Evolutionary conservation across 2,329 filamentous ascomycete genomes (phyloP), one percentile per base, ranked within the genome.

Genomic region (Penicillium sp.): DNA sequence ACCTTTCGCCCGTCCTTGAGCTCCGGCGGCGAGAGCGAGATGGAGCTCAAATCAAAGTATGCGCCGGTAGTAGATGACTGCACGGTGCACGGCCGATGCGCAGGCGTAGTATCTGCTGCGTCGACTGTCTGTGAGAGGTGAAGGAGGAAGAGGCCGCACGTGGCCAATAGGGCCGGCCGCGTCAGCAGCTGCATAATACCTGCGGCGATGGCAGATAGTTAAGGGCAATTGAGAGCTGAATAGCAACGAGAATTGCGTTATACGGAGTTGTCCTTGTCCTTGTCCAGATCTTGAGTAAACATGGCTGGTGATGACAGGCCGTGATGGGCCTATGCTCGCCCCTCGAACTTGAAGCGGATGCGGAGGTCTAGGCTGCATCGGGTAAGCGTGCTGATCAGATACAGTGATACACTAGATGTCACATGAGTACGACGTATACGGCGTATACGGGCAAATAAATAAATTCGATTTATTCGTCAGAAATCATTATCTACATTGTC

Each of bases 1-100:
- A 67, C 61, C 55, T 74, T 77, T 54, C 75, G 70, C 43, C 71
- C 69, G 52, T 76, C 69, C 55, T 74, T 72, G 43, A 65, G 47
- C 53, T 70, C 68, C 12, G 81, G 79, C 33, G 79, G 77, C 38
- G 72, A 73, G 52, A 85, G 70, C 28, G 78, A 79, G 61, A 87
- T 77, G 7, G 79, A 74, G 62, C 79, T 84, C 26, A 87, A 75
- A 65, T 87, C 84, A 72, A 85, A 87, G 74, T 84, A 87, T 55
- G 81, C 75, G 56, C 83, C 83, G 12, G 78, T 81, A n/a, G 77
- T 79, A 3, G 83, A 80, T 23, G 83, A 86, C 60, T 80, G 78
- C 56, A 83, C 81, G n/a, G 84, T 84, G 68, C 84, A 87, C 60
- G 83, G 80, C 55, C 79, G 77, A 46, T 74, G 68, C n/a, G 73